phyloP scores from a whole-genome alignment of 129 eudicot species.

The Silybum marianum region DNA sequence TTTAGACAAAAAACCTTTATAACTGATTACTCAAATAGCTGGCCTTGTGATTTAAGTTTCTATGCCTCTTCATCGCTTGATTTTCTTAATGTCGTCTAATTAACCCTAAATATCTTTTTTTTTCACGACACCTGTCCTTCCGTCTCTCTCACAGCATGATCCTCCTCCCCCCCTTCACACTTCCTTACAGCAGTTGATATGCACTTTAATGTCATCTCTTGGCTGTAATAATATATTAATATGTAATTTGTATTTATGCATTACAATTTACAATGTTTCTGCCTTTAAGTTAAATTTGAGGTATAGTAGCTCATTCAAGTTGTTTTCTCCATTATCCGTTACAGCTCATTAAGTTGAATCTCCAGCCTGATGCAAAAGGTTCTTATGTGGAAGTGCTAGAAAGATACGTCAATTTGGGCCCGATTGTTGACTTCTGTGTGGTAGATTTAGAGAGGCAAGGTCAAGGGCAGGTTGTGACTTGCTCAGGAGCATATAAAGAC shows the following conservation, averaged over 20 bases:
- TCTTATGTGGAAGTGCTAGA: slow-evolving; percentile 93
- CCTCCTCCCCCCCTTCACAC: neutral
- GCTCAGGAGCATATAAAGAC: slow-evolving; percentile 98
- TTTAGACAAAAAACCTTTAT: neutral
- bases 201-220: neutral
- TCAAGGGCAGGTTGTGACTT: slow-evolving; percentile 99
- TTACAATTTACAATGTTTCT: neutral
- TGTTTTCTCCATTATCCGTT: slow-evolving; percentile 10
- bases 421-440: slow-evolving; percentile 93
- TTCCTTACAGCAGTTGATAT: neutral
- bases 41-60: neutral
- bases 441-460: slow-evolving; percentile 99
- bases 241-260: neutral
- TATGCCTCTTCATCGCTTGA: neutral
- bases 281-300: neutral
- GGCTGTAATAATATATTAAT: neutral
- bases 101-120: neutral
- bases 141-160: neutral
- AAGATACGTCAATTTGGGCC: slow-evolving; percentile 87
- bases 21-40: neutral
- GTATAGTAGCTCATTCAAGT: neutral
- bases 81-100: neutral
- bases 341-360: slow-evolving; percentile 91
- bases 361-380: slow-evolving; percentile 93
- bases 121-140: neutral